These are phyloP conservation scores for Sutorius australiensis DNA, from an alignment of 768 basidiomycete genomes.

Conservation along the genomic window DNA sequence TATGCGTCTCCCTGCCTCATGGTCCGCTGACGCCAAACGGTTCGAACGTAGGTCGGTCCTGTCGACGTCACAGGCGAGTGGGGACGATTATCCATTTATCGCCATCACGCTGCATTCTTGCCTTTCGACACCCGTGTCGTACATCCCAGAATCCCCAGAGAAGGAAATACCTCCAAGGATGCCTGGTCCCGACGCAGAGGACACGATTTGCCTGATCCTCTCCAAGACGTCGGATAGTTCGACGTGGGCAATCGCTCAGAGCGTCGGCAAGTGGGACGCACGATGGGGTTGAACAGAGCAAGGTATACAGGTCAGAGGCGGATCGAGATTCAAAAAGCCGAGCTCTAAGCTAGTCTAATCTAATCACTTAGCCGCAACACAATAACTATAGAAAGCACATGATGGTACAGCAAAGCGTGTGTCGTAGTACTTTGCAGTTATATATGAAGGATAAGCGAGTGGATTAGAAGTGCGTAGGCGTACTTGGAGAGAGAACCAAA, in stretches of 20 bases:
- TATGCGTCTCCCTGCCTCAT: not conserved
- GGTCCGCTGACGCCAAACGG: not conserved
- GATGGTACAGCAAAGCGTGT: slow-evolving; percentile 32
- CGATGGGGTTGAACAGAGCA: slow-evolving; percentile 40
- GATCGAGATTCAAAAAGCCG: slow-evolving; percentile 23
- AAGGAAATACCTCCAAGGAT: slow-evolving; percentile 37
- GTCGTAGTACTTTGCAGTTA: slow-evolving; percentile 24
- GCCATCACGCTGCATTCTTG: slow-evolving; percentile 34
- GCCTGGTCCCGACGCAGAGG: slow-evolving; percentile 49
- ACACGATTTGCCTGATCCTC: slow-evolving; percentile 48
- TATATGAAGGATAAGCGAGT: slow-evolving; percentile 36
- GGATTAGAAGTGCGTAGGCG: slow-evolving; percentile 30
- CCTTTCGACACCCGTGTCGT: slow-evolving; percentile 48
- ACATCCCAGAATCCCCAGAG: slow-evolving; percentile 34
- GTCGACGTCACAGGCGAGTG: slow-evolving; percentile 2
- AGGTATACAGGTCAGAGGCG: slow-evolving; percentile 37
- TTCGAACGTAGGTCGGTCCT: slow-evolving; percentile 4
- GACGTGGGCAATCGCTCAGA: slow-evolving; percentile 46
- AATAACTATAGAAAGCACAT: slow-evolving; percentile 31
- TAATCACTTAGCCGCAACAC: slow-evolving; percentile 29
- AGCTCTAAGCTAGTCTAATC: slow-evolving; percentile 26
- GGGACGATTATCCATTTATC: slow-evolving; percentile 14
- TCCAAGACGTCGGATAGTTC: slow-evolving; percentile 8
- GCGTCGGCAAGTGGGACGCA: slow-evolving; percentile 39
- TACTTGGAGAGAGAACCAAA: slow-evolving; percentile 14